phyloP scores from a whole-genome alignment of 2,329 filamentous ascomycete species.

The Hypomyces perniciosus region DNA sequence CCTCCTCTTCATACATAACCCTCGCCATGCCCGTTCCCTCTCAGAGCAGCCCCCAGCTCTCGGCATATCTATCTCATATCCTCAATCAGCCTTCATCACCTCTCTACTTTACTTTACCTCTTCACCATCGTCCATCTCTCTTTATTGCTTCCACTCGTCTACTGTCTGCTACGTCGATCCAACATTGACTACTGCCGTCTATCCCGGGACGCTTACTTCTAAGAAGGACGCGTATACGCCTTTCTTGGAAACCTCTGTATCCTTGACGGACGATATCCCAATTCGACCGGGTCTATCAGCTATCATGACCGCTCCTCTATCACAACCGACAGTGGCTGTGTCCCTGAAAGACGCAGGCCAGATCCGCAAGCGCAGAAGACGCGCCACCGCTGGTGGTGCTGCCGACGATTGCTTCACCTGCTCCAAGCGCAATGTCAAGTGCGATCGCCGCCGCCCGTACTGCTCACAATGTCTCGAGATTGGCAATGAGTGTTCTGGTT shows the following conservation, averaged over 20 bases:
- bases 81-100: constrained; percentile 1
- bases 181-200: no score
- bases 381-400: constrained; percentile 81
- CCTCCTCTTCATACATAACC: constrained; percentile 19
- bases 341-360: constrained; percentile 46
- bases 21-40: constrained; percentile 15
- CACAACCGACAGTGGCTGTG: constrained; percentile 35
- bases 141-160: no score
- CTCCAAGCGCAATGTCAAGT: constrained; percentile 74
- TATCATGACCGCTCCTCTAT: constrained; percentile 45
- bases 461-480: constrained; percentile 91
- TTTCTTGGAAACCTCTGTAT: no score
- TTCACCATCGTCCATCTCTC: no score
- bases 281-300: neutral
- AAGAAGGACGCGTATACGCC: no score
- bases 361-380: constrained; percentile 70
- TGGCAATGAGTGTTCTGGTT: constrained; percentile 89
- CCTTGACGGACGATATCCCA: no score
- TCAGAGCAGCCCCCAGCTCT: constrained; percentile 2
- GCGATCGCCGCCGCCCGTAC: constrained; percentile 87
- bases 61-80: constrained; percentile 9
- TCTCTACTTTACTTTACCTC: neutral
- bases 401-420: constrained; percentile 95
- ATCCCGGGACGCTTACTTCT: no score
- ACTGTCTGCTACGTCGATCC: no score